Evolutionary conservation across 441 rosid species (phyloP).

Genomic region (Cnidoscolus chayamansa): DNA sequence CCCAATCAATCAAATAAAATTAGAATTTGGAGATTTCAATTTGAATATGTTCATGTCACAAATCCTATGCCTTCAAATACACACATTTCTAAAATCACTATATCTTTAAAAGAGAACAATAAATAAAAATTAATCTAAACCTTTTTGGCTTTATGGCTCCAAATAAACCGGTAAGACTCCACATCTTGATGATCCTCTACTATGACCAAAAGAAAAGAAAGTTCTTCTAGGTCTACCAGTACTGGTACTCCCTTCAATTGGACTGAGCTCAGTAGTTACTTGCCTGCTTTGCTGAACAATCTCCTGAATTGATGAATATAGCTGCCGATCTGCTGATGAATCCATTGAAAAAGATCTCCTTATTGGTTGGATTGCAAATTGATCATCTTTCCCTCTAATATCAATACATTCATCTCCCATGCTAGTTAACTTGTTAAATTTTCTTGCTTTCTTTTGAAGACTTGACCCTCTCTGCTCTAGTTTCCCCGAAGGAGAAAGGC

Average conservation of each 20-base stretch:
- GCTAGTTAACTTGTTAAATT: constrained; percentile 51
- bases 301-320: constrained; percentile 61
- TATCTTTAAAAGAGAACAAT: constrained; percentile 16
- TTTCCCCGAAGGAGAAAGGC: constrained; percentile 41
- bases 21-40: constrained; percentile 23
- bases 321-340: constrained; percentile 61
- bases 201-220: constrained; percentile 75
- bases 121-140: constrained; percentile 7
- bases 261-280: constrained; percentile 42
- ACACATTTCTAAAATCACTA: constrained; percentile 30
- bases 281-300: constrained; percentile 45
- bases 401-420: constrained; percentile 88
- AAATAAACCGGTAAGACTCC: constrained; percentile 58
- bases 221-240: constrained; percentile 52
- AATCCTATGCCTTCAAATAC: constrained; percentile 6
- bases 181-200: constrained; percentile 64
- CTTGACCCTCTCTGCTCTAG: constrained; percentile 33
- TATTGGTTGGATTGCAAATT: constrained; percentile 63
- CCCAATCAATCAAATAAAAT: constrained; percentile 18
- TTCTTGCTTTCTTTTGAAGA: constrained; percentile 36
- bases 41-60: constrained; percentile 22
- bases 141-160: constrained; percentile 38
- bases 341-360: constrained; percentile 92
- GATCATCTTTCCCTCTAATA: constrained; percentile 56
- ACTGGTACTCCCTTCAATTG: constrained; percentile 49